Evolutionary conservation across 306 rosid genomes (phyloP), one percentile per base, ranked within the genome.

Genomic region (Arachis hypogaea): DNA sequence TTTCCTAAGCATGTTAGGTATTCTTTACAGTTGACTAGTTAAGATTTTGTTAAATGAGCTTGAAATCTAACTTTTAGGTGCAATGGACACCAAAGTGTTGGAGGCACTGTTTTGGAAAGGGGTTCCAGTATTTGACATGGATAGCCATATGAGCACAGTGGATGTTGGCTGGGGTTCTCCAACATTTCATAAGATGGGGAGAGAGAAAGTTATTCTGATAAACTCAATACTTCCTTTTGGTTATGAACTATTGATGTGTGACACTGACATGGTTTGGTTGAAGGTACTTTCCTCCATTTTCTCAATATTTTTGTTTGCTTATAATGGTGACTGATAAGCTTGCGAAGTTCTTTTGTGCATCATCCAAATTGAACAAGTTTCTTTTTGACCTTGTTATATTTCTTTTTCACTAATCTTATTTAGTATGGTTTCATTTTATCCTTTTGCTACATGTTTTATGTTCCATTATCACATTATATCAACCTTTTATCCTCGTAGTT

Each of bases 151-250:
- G 97, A 94, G 99, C 89, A 92, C 96, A 22, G 29, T 82, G 44
- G 99, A 94, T 76, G 97, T 94, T 62, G 99, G 99, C 73, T 94
- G 99, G 99, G 99, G 99, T 9, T 83, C 97, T 12, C 95, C 97
- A 40, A 89, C 95, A 56, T 94, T 94, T 77, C 99, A 94, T 74
- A 94, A 94, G 85, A 94, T 94, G 97, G 99, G 99, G 75, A 80
- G 99, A 84, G 97, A 94, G 65, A 94, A 92, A 84, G 97, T 92
- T 81, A 62, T 92, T 66, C 83, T 94, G 55, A 94, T 94, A 60
- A 93, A 94, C 65, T 83, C 91, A n/a, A 46, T 94, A 63, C 89
- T 94, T 43, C 99, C 97, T 45, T 90, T 73, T 65, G 99, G 95
- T 66, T 87, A 55, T 11, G 97, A 94, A 87, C 69, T 94, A 69